Percentiles rank a stretch among this genome's conserved stretches.
phyloP scores from a whole-genome alignment of 2,329 filamentous ascomycete genomes.

The Aspergillus ibericus region DNA sequence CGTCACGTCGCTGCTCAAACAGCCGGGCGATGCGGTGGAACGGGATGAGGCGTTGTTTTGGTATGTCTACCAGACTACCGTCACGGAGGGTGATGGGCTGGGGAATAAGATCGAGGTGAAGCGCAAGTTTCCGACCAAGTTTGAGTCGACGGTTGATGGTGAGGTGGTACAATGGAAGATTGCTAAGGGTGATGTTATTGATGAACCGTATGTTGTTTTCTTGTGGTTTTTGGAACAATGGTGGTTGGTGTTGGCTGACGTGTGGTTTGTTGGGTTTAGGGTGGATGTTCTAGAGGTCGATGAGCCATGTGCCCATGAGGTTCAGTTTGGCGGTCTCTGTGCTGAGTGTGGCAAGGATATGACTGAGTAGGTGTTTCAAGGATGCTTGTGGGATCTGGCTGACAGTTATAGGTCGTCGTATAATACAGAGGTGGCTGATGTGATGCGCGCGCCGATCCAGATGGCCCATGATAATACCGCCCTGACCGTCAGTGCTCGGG shows the following conservation, averaged over 20 bases:
- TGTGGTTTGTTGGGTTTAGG: constrained; percentile 36
- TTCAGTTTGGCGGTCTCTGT: constrained; percentile 89
- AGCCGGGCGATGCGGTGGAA: constrained; percentile 70
- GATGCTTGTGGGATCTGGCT: background rate
- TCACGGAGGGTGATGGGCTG: constrained; percentile 67
- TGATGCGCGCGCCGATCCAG: constrained; percentile 85
- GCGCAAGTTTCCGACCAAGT: constrained; percentile 72
- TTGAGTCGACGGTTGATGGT: constrained; percentile 81
- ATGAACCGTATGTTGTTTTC: constrained; percentile 39
- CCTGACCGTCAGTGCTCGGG: constrained; percentile 77
- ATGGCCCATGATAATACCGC: constrained; percentile 91
- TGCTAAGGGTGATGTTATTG: constrained; percentile 45
- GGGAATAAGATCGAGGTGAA: constrained; percentile 70
- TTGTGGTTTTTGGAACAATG: background rate
- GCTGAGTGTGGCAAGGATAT: constrained; percentile 93
- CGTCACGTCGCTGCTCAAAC: constrained; percentile 79
- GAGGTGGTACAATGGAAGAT: constrained; percentile 76
- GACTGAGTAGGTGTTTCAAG: constrained; percentile 62
- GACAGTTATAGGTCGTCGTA: constrained; percentile 61
- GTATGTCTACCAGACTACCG: constrained; percentile 79
- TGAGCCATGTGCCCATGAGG: constrained; percentile 85
- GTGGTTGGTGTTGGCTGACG: constrained; percentile 40
- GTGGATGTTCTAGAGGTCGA: constrained; percentile 71
- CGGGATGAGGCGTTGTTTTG: constrained; percentile 77
- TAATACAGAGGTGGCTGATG: constrained; percentile 75